Evolutionary conservation across 805 yeast genomes (phyloP).

Genomic region (Saccharomycodes ludwigii): DNA sequence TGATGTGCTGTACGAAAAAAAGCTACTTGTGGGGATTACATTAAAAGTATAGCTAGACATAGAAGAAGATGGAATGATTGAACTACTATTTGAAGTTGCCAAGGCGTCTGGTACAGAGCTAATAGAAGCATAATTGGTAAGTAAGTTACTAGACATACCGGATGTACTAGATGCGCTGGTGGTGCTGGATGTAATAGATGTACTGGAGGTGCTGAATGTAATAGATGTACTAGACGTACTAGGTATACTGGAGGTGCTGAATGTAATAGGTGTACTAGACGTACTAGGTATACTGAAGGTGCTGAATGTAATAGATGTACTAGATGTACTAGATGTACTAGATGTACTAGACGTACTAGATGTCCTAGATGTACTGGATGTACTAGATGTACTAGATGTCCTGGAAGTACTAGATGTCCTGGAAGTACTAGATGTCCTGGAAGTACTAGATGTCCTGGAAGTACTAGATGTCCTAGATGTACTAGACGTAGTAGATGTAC

Average conservation of each 20-base stretch:
- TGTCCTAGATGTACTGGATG: slow-evolving; percentile 1
- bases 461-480: not conserved
- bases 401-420: slow-evolving; percentile 1
- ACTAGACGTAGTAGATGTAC: slow-evolving; percentile 1
- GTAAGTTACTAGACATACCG: not conserved
- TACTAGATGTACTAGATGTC: slow-evolving; percentile 5
- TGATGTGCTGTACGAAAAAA: no score
- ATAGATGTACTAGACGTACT: slow-evolving; percentile 8
- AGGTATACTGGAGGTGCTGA: slow-evolving; percentile 4
- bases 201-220: slow-evolving; percentile 4
- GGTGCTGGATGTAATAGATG: slow-evolving; percentile 10
- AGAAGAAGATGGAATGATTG: no score
- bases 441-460: not conserved
- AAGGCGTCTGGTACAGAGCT: no score
- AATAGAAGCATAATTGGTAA: no score
- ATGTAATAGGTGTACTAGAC: not conserved
- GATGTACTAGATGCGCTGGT: slow-evolving; percentile 5
- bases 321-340: not conserved
- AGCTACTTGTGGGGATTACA: no score
- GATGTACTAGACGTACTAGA: not conserved
- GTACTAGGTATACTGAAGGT: not conserved
- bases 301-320: not conserved
- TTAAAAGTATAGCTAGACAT: no score
- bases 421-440: slow-evolving; percentile 2
- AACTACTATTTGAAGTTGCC: no score